A percentile compares a stretch with the other conserved stretches of the same genome.
These are phyloP conservation scores for Pestalotiopsis fici DNA, from an alignment of 2,329 filamentous ascomycete genomes.

Conservation along the genomic window DNA sequence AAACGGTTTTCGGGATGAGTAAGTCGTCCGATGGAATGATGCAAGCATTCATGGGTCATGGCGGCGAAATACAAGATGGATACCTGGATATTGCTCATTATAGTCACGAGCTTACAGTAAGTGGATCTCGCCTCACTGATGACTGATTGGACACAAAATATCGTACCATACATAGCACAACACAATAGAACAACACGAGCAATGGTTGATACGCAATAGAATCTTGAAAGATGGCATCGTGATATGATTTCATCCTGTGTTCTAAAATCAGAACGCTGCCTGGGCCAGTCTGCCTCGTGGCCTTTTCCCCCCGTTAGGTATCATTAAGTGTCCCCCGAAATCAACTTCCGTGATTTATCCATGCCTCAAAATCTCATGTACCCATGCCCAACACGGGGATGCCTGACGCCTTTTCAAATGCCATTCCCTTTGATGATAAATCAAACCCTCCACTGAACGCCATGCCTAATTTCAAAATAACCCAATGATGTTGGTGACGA, in stretches of 20 bases:
- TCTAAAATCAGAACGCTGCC: neutral
- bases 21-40: neutral
- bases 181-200: neutral
- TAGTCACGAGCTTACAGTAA: neutral
- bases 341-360: neutral
- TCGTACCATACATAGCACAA: neutral
- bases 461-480: neutral
- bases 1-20: neutral
- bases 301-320: neutral
- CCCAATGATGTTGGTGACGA: neutral
- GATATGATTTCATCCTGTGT: constrained; percentile 8
- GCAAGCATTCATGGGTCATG: neutral
- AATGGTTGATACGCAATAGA: neutral
- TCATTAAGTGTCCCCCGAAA: constrained; percentile 8
- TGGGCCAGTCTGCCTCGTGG: neutral
- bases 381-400: constrained; percentile 1
- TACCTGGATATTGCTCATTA: no score
- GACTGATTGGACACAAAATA: neutral
- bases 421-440: neutral
- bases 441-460: neutral
- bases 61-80: neutral
- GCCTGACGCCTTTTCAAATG: neutral
- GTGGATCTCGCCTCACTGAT: neutral
- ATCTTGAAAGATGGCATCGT: constrained; percentile 3
- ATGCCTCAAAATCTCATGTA: neutral